Percentiles rank a stretch among this genome's conserved stretches.
These are phyloP conservation scores for Exophiala lecanii-corni DNA, from an alignment of 2,329 filamentous ascomycete genomes.

Conservation along the genomic window DNA sequence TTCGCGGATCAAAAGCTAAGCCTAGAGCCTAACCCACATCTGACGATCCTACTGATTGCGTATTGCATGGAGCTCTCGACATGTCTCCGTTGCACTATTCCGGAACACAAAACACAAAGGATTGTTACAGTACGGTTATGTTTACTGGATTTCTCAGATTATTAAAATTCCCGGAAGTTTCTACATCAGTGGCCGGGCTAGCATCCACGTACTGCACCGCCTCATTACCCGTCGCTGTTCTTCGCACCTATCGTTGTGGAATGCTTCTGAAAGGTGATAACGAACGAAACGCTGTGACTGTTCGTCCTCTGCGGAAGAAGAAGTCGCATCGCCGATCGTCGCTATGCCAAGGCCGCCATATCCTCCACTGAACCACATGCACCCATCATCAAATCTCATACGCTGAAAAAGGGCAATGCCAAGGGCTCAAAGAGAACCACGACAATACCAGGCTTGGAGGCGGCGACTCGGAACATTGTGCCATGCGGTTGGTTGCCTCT, in stretches of 20 bases:
- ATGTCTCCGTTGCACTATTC: not conserved
- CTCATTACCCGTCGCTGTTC: too few relatives aligned
- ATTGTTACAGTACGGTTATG: too few relatives aligned
- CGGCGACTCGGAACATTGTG: too few relatives aligned
- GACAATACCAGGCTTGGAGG: too few relatives aligned
- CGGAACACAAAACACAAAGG: not conserved
- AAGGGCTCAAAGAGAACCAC: too few relatives aligned
- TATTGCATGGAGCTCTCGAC: not conserved
- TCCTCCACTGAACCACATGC: too few relatives aligned
- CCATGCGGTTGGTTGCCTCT: too few relatives aligned
- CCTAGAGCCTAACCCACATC: not conserved
- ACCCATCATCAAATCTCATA: too few relatives aligned
- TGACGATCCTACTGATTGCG: not conserved
- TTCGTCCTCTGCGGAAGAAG: not conserved
- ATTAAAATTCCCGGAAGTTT: not conserved
- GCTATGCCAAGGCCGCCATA: too few relatives aligned
- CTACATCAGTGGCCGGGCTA: not conserved
- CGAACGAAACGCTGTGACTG: not conserved
- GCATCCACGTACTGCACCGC: too few relatives aligned
- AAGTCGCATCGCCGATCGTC: not conserved
- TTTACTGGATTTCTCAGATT: too few relatives aligned
- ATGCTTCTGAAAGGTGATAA: not conserved
- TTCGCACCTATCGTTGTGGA: not conserved
- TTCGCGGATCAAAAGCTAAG: slow-evolving; percentile 1
- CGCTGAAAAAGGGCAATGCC: too few relatives aligned